Evolutionary conservation across 2,329 filamentous ascomycete species (phyloP).

Genomic region (Diatrype stigma): DNA sequence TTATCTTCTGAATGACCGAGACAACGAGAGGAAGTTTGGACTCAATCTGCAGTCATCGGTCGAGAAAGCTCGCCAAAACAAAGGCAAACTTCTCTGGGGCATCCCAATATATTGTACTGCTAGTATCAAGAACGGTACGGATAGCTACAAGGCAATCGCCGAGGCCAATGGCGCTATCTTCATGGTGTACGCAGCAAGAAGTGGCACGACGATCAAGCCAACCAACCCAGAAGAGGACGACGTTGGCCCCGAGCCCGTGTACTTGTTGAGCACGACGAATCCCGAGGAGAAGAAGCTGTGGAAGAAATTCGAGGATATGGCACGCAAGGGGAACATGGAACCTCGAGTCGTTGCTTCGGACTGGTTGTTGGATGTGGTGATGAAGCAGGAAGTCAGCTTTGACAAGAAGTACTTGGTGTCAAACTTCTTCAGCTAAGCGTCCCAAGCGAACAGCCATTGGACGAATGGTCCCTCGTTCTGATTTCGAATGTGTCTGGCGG

Average conservation of each 20-base stretch:
- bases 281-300: constrained; percentile 70
- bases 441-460: neutral
- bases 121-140: constrained; percentile 72
- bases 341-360: constrained; percentile 79
- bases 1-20: constrained; percentile 66
- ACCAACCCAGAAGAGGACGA: constrained; percentile 59
- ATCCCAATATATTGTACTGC: constrained; percentile 82
- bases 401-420: constrained; percentile 56
- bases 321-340: constrained; percentile 70
- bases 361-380: constrained; percentile 85
- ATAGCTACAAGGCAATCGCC: constrained; percentile 82
- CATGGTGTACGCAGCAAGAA: constrained; percentile 69
- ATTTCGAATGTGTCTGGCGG: constrained; percentile 9
- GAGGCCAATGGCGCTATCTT: constrained; percentile 85
- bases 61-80: constrained; percentile 68
- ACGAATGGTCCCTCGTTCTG: neutral
- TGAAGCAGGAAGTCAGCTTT: constrained; percentile 77
- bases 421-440: constrained; percentile 35
- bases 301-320: constrained; percentile 76
- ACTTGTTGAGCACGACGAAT: constrained; percentile 69
- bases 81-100: constrained; percentile 68
- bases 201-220: constrained; percentile 63
- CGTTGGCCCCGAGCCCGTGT: constrained; percentile 66
- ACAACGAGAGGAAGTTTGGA: constrained; percentile 66
- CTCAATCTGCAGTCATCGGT: constrained; percentile 67